These are phyloP conservation scores for Fusarium duplospermum DNA, from an alignment of 2,329 filamentous ascomycete genomes.

Conservation along the genomic window DNA sequence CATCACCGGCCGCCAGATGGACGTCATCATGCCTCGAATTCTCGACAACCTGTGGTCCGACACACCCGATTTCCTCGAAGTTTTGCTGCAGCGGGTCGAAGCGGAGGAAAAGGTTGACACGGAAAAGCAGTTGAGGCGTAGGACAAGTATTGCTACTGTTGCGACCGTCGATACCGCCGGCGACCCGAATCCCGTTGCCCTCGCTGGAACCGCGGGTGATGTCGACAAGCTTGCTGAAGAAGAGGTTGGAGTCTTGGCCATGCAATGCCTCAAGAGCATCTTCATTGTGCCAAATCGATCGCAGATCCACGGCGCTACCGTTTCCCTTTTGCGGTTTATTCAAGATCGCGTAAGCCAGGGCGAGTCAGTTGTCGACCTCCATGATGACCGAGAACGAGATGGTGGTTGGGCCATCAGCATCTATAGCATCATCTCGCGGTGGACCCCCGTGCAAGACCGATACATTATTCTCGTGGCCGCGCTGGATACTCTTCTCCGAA, in stretches of 20 bases:
- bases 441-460: slow-evolving; percentile 94
- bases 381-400: slow-evolving; percentile 56
- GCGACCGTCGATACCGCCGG: slow-evolving; percentile 71
- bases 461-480: slow-evolving; percentile 89
- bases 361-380: slow-evolving; percentile 64
- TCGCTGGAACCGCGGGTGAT: slow-evolving; percentile 85
- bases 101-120: slow-evolving; percentile 76
- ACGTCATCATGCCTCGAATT: slow-evolving; percentile 84
- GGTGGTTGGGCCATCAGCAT: slow-evolving; percentile 85
- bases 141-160: slow-evolving; percentile 84
- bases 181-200: slow-evolving; percentile 75
- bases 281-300: slow-evolving; percentile 84
- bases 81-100: slow-evolving; percentile 74
- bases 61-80: slow-evolving; percentile 75
- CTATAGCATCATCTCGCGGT: slow-evolving; percentile 82
- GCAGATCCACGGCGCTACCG: slow-evolving; percentile 83
- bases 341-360: slow-evolving; percentile 66
- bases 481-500: slow-evolving; percentile 79
- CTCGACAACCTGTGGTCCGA: slow-evolving; percentile 87
- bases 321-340: slow-evolving; percentile 80
- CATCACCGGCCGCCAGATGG: slow-evolving; percentile 80
- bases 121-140: slow-evolving; percentile 71
- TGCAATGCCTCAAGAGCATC: slow-evolving; percentile 88
- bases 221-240: slow-evolving; percentile 91
- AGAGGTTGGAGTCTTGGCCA: slow-evolving; percentile 84